Evolutionary conservation across 768 basidiomycete genomes (phyloP).

Genomic region (Naematelia encephala): DNA sequence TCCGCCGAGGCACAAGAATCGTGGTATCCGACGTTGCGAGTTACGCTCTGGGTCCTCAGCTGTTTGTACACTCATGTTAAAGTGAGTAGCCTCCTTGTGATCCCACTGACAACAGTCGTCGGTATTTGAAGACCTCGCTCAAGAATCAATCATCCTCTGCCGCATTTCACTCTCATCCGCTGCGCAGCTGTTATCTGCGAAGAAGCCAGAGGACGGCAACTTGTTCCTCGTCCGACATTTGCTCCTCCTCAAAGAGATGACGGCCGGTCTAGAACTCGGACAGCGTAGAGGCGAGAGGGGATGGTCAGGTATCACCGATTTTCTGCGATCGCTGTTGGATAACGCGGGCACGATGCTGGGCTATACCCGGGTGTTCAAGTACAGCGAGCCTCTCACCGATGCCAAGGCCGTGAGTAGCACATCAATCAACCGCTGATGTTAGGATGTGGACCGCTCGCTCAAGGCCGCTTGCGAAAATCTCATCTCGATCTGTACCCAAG

Average conservation of each 20-base stretch:
- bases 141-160: slow-evolving; percentile 82
- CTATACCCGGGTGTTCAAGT: slow-evolving; percentile 26
- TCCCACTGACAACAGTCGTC: slow-evolving; percentile 62
- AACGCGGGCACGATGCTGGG: slow-evolving; percentile 42
- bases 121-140: slow-evolving; percentile 94
- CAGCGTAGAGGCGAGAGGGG: slow-evolving; percentile 43
- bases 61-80: slow-evolving; percentile 90
- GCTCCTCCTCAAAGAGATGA: slow-evolving; percentile 85
- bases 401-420: slow-evolving; percentile 62
- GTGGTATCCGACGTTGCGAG: slow-evolving; percentile 87
- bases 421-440: background rate
- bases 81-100: slow-evolving; percentile 54
- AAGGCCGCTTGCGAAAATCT: slow-evolving; percentile 80
- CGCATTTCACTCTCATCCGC: slow-evolving; percentile 74
- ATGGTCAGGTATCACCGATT: slow-evolving; percentile 46
- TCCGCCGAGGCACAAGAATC: slow-evolving; percentile 71
- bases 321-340: slow-evolving; percentile 39
- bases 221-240: slow-evolving; percentile 89
- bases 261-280: slow-evolving; percentile 58
- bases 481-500: slow-evolving; percentile 62
- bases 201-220: slow-evolving; percentile 63
- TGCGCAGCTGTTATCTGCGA: slow-evolving; percentile 59
- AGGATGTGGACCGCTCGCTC: slow-evolving; percentile 80
- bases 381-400: slow-evolving; percentile 52
- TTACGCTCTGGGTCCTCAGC: slow-evolving; percentile 85